Base-by-base conservation (phyloP, 164 flowering plant genomes). In the Tinospora cordifolia region DNA sequence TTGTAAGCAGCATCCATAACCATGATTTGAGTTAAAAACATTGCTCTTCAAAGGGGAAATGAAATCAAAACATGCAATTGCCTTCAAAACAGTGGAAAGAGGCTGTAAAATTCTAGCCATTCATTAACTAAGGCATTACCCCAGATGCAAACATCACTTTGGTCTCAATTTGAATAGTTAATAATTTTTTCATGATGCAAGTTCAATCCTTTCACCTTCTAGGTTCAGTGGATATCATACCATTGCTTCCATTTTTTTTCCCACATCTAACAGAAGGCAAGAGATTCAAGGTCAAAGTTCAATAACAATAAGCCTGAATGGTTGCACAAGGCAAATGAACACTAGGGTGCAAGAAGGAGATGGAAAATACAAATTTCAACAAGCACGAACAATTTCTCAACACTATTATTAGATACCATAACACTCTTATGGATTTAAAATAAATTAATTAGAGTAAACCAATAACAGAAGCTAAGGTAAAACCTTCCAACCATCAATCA, bases 401-500 rank as follows among this genome's bases (percentile, higher is more conserved):
- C 60, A 54, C 60, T 21, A 51, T 17, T 19, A 54, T 22, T 2
- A 54, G 60, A 54, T 54, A 19, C 60, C 47, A 44, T 44, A 44
- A 7, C 14, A 10, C 12, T 44, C 3, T 44, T 44, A 44, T 44
- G 47, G 47, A 44, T 44, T 44, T n/a, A 54, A 54, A 54, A 19
- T 8, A 2, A 54, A 54, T 21, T 54, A 21, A 54, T 2, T 8
- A 22, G 1, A 51, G 63, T 44, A 63, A 62, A 62, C 22, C 19
- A 68, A 63, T 39, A 13, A 62, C 75, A 69, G 68, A 68, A 63
- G 49, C 26, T 46, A 19, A 75, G 67, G 65, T 6, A 41, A 73
- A 78, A 72, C 77, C 80, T 67, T 69, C 51, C 26, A 71, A 70
- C 76, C 84, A 70, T 74, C 75, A 62, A 75, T 66, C 75, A 60